Conservation (phyloP, 1,284 basidiomycete species). For the Fomitopsis schrenkii region DNA sequence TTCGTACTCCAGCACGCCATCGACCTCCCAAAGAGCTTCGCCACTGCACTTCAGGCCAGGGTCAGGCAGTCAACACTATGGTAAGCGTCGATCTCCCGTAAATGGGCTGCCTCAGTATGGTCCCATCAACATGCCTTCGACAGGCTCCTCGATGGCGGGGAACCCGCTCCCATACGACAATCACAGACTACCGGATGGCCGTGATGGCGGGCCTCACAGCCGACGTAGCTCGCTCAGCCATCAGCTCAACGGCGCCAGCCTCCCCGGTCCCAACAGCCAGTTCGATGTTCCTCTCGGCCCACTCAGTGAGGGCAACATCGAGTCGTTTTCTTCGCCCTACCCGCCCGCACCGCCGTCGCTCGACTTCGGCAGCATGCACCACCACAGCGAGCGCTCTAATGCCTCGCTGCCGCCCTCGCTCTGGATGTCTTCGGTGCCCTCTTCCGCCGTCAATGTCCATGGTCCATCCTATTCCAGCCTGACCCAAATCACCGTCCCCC, state of each 20-base stretch:
- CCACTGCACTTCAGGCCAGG: conserved; percentile 23
- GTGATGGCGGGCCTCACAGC: conserved; percentile 14
- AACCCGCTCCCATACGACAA: conserved; percentile 16
- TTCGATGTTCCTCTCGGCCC: conserved; percentile 13
- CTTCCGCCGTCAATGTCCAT: conserved; percentile 36
- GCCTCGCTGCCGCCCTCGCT: conserved; percentile 64
- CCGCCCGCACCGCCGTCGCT: conserved; percentile 12
- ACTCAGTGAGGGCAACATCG: conserved; percentile 14
- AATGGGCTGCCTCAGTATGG: conserved; percentile 21
- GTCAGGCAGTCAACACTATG: conserved; percentile 18
- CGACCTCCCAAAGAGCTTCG: conserved; percentile 25
- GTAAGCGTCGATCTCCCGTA: conserved; percentile 26
- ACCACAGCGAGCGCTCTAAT: conserved; percentile 45
- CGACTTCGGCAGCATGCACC: conserved; percentile 13
- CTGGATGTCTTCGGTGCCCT: conserved; percentile 71
- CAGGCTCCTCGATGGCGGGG: conserved; percentile 17
- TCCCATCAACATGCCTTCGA: conserved; percentile 21
- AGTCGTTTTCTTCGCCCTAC: conserved; percentile 13
- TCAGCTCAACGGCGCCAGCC: conserved; percentile 13
- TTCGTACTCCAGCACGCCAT: conserved; percentile 22
- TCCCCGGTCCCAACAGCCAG: conserved; percentile 13
- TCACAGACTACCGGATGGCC: conserved; percentile 8
- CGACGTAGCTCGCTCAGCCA: conserved; percentile 19
- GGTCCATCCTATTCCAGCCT: conserved; percentile 31
- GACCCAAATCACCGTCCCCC: conserved; percentile 22